Base-by-base conservation (phyloP, 2,329 filamentous ascomycete species). In the Periconia sp. region DNA sequence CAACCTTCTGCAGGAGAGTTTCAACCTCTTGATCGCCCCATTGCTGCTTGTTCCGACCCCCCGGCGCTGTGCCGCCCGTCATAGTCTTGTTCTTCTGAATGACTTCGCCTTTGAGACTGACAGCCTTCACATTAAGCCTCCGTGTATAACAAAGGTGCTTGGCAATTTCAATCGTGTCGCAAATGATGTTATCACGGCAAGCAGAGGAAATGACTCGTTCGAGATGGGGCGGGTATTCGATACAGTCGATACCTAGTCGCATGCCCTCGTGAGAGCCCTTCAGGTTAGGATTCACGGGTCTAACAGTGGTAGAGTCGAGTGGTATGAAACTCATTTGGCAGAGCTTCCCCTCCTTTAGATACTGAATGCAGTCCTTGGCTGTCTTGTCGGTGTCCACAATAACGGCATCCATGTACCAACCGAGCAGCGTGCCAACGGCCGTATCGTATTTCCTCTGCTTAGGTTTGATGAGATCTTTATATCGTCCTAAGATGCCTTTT, bases 381-480 rank as follows among this genome's bases (percentile, higher is more conserved):
- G 89, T 94, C 73, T 94, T 95, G 70, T 97, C 91, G 2, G 90
- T 92, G 59, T 99, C 94, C 8, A 97, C 92, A 35, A 99, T 85
- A 30, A 99, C 87, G 0, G 92, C 89, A 68, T 99, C 92, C 66
- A 96, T 96, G 63, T 97, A 89, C 40, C 89, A 85, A 36, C 94
- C 94, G 4, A 99, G 82, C 5, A 95, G 91, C 16, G 90, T 95
- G 59, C 89, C 90, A 51, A 99, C 89, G 32, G 94, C 94, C 56
- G 94, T 89, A 52, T 94, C 89, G 62, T 86, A 99, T 69, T 96
- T 97, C 73, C 95, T 96, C 73, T 96, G 90, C 71, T 96, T 97
- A 1, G 94, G 92, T 54, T 89, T 92, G 74, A 94, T 96, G 29
- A 99, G 81, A 54, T 96, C 90, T 50, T 90, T 89, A 32, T 97